Evolutionary conservation across 2,329 filamentous ascomycete species (phyloP).

Genomic region (Monilinia fructicola): DNA sequence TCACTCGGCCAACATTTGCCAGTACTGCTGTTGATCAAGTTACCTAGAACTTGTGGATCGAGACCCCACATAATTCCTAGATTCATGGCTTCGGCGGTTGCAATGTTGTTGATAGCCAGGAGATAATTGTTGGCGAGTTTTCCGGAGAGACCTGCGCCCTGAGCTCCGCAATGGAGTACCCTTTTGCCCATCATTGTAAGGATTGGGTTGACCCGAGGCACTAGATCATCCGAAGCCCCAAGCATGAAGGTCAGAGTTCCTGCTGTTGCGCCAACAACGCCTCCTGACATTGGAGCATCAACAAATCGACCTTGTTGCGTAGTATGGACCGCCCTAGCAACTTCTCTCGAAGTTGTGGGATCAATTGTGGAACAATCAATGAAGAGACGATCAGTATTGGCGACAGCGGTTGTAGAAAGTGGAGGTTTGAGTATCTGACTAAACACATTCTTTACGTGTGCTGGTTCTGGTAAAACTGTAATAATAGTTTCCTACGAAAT

Average conservation of each 20-base stretch:
- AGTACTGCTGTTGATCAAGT: constrained; percentile 89
- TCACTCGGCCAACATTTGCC: constrained; percentile 96
- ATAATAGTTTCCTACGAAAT: constrained; percentile 72
- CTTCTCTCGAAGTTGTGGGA: constrained; percentile 74
- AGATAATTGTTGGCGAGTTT: constrained; percentile 98
- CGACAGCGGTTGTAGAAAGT: constrained; percentile 49
- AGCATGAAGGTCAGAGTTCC: constrained; percentile 96
- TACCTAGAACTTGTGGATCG: constrained; percentile 64
- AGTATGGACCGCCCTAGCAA: constrained; percentile 68
- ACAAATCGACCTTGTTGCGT: constrained; percentile 75
- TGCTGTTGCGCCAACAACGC: constrained; percentile 84
- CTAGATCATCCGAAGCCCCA: constrained; percentile 61
- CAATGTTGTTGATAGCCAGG: constrained; percentile 84
- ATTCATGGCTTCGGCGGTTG: constrained; percentile 58
- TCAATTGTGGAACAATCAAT: constrained; percentile 98
- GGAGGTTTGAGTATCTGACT: constrained; percentile 66
- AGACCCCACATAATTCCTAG: constrained; percentile 56
- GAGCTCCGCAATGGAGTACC: constrained; percentile 80
- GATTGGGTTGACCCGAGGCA: constrained; percentile 65
- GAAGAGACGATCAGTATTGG: constrained; percentile 68
- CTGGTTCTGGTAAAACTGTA: constrained; percentile 84
- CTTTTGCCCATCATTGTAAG: constrained; percentile 82
- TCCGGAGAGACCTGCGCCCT: constrained; percentile 82
- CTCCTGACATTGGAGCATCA: constrained; percentile 95
- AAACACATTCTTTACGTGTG: constrained; percentile 84